Evolutionary conservation across 2,329 filamentous ascomycete genomes (phyloP).

Genomic region (Ascochyta fabae): DNA sequence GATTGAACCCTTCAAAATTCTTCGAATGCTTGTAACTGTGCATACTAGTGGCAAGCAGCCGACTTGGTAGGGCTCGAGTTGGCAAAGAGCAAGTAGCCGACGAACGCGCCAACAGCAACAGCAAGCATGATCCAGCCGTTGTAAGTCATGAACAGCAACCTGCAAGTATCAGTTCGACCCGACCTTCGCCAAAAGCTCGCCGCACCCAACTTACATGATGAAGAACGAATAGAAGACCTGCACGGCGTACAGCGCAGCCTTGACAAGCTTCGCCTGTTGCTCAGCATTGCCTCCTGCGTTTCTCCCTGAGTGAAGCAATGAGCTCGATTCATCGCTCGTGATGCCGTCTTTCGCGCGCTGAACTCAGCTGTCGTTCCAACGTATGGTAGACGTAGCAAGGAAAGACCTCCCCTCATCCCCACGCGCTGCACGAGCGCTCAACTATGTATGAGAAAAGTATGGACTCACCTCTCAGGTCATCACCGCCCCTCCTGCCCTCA

Average conservation of each 20-base stretch:
- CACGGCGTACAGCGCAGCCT: slow-evolving; percentile 83
- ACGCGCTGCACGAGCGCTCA: not conserved
- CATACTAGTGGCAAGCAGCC: slow-evolving; percentile 80
- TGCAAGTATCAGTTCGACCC: slow-evolving; percentile 50
- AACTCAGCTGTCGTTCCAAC: slow-evolving; percentile 37
- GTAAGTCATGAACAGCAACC: slow-evolving; percentile 99
- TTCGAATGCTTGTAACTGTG: not conserved
- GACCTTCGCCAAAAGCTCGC: not conserved
- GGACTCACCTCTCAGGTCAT: slow-evolving; percentile 45
- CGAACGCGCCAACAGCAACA: slow-evolving; percentile 84
- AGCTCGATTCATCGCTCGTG: slow-evolving; percentile 62
- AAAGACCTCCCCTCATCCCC: slow-evolving; percentile 4
- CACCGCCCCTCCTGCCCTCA: slow-evolving; percentile 36
- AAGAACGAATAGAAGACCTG: slow-evolving; percentile 99
- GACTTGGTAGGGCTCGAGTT: slow-evolving; percentile 76
- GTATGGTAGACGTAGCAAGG: slow-evolving; percentile 15
- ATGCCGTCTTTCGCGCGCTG: slow-evolving; percentile 30
- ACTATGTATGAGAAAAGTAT: not conserved
- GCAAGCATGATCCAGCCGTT: slow-evolving; percentile 97
- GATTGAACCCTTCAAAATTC: not conserved
- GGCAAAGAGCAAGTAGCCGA: slow-evolving; percentile 84
- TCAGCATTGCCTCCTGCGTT: slow-evolving; percentile 61
- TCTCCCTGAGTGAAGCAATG: slow-evolving; percentile 78
- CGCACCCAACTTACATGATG: slow-evolving; percentile 79
- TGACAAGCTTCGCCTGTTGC: slow-evolving; percentile 75